A percentile compares a stretch with the other conserved stretches of the same genome.
Conservation (phyloP, 202 grass and related monocot species). For the Digitaria exilis region DNA sequence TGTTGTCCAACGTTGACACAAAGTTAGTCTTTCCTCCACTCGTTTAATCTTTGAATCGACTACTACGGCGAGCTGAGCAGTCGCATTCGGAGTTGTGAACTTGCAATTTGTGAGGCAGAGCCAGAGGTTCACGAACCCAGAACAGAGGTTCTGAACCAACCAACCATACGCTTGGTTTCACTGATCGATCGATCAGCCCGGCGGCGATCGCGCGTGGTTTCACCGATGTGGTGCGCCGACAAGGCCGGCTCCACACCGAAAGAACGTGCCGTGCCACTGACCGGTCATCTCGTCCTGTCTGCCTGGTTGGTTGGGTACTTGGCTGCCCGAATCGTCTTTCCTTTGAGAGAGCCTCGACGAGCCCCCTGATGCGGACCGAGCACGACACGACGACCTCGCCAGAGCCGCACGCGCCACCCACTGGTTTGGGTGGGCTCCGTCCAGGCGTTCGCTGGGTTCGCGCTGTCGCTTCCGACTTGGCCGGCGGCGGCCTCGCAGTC, state of each 20-base stretch:
- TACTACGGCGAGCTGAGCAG: not conserved
- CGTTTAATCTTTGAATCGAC: not conserved
- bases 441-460: not conserved
- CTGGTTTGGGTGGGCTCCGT: not conserved
- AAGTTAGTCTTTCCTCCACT: not conserved
- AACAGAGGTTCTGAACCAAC: not conserved
- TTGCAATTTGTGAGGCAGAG: not conserved
- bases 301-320: not conserved
- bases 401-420: conserved; percentile 12
- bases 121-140: not conserved
- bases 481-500: not conserved
- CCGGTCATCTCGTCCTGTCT: not conserved
- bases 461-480: not conserved
- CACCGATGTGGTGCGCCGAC: not conserved
- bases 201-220: conserved; percentile 16
- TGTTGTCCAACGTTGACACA: no score
- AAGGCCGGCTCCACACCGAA: not conserved
- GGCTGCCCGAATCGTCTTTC: not conserved
- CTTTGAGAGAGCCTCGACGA: no score
- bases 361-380: not conserved
- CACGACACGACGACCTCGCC: not conserved
- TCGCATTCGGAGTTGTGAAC: not conserved
- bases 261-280: not conserved
- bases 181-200: no score
- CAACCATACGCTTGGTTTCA: not conserved